These are phyloP conservation scores for Sphaceloma murrayae DNA, from an alignment of 2,329 filamentous ascomycete species.

Conservation along the genomic window DNA sequence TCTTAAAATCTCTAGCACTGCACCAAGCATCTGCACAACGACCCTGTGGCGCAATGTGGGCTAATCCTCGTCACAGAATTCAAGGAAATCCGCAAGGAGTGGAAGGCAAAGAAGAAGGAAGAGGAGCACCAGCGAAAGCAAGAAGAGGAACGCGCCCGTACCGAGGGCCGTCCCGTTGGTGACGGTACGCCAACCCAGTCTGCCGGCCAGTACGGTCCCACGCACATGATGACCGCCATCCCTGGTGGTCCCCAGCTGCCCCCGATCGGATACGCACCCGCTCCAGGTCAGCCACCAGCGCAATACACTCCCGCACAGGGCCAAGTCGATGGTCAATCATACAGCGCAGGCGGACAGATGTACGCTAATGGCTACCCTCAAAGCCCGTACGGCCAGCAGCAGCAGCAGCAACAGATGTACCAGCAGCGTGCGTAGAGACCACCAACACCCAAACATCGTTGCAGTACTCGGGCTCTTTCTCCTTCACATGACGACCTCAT, in stretches of 20 bases:
- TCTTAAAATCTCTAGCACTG: slow-evolving; percentile 26
- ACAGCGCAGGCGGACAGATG: slow-evolving; percentile 37
- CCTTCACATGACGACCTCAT: background rate
- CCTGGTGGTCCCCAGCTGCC: slow-evolving; percentile 40
- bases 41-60: slow-evolving; percentile 11
- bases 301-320: slow-evolving; percentile 39
- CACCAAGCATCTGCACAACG: slow-evolving; percentile 12
- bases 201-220: slow-evolving; percentile 36
- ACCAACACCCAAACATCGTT: slow-evolving; percentile 11
- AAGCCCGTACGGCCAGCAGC: slow-evolving; percentile 40
- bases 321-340: slow-evolving; percentile 41
- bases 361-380: slow-evolving; percentile 43
- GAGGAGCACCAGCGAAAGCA: slow-evolving; percentile 84
- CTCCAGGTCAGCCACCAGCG: slow-evolving; percentile 34
- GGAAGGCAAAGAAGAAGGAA: slow-evolving; percentile 99
- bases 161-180: slow-evolving; percentile 47
- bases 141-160: slow-evolving; percentile 73
- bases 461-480: slow-evolving; percentile 2
- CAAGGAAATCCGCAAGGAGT: slow-evolving; percentile 97
- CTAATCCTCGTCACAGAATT: slow-evolving; percentile 60
- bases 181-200: slow-evolving; percentile 44
- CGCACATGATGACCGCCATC: slow-evolving; percentile 38
- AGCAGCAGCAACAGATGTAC: slow-evolving; percentile 39
- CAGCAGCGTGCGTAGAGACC: slow-evolving; percentile 28
- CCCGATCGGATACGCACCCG: slow-evolving; percentile 43